Conservation (phyloP, 1,139 yeast species). For the Protomyces pachydermus region DNA sequence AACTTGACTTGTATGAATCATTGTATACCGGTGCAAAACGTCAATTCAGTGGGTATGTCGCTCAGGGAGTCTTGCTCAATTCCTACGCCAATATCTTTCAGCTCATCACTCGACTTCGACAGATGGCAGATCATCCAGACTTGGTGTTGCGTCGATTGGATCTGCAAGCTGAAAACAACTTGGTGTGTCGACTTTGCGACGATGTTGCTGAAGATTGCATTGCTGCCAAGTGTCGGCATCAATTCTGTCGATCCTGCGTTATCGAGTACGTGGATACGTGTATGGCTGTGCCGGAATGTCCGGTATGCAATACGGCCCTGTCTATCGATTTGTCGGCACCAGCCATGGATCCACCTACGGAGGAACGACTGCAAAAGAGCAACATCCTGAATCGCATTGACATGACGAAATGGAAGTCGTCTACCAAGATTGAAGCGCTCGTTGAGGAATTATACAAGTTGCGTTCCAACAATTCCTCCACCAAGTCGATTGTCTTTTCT, state of each 20-base stretch:
- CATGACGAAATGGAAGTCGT: slow-evolving; percentile 82
- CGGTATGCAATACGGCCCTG: slow-evolving; percentile 89
- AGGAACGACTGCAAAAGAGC: slow-evolving; percentile 58
- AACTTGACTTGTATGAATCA: slow-evolving; percentile 81
- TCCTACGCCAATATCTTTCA: slow-evolving; percentile 96
- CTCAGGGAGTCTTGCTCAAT: slow-evolving; percentile 89
- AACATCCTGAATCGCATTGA: slow-evolving; percentile 86
- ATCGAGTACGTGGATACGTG: slow-evolving; percentile 78
- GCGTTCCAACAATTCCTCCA: slow-evolving; percentile 79
- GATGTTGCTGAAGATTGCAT: slow-evolving; percentile 98
- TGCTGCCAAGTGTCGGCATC: slow-evolving; percentile 87
- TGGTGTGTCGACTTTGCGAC: slow-evolving; percentile 88
- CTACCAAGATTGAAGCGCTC: slow-evolving; percentile 92
- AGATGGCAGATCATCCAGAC: slow-evolving; percentile 96
- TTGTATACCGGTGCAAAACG: slow-evolving; percentile 81
- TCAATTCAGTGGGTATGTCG: slow-evolving; percentile 77
- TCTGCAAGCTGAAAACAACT: slow-evolving; percentile 50
- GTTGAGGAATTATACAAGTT: slow-evolving; percentile 86
- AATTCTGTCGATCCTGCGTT: slow-evolving; percentile 86
- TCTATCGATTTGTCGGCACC: slow-evolving; percentile 88
- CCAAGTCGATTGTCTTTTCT: slow-evolving; percentile 91
- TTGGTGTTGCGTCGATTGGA: slow-evolving; percentile 55
- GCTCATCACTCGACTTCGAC: slow-evolving; percentile 92
- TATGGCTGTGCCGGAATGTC: slow-evolving; percentile 62
- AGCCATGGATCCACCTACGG: slow-evolving; percentile 68